Base-by-base conservation (phyloP, 2,329 filamentous ascomycete species). In the Microcyclospora pomicola region DNA sequence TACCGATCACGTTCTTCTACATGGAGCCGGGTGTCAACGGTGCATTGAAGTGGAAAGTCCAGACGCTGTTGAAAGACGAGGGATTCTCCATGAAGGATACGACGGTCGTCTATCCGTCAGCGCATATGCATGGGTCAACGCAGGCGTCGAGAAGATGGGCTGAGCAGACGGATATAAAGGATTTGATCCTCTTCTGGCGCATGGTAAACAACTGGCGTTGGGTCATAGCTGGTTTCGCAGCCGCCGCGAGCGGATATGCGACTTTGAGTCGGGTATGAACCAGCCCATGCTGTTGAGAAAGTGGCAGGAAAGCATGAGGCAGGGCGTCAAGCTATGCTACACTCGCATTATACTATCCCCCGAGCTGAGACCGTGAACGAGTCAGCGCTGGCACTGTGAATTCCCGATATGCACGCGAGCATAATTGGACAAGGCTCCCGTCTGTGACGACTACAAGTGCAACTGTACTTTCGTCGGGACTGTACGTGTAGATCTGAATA, bases 21-120 rank as follows among this genome's bases (percentile, higher is more conserved):
- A 62, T 62, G 51, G 60, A 62, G 44, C 58, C 58, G 5, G 52
- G 50, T 2, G 52, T 62, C 32, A 62, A 63, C 34, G 59, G 59
- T 5, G 56, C 59, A 1, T 50, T 43, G 12, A 61, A 62, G 39
- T 62, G 59, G 58, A 62, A 60, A 40, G 56, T 52, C 5, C 53
- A 60, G 37, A 43, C 46, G 34, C 35, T 62, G 31, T 38, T 60
- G 37, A 49, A 46, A 30, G 47, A 51, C n/a, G 51, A 53, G 34
- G 43, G 41, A 2, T 47, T 49, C 38, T 40, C 27, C 10, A 40
- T 53, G 48, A 38, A 31, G 11, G 47, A 54, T 10, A 53, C 49
- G 9, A 42, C 31, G 5, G 31, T 49, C 5, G 49, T 35, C 30
- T 39, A 32, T 36, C 50, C 51, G n/a, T 47, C 44, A 9, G 48